Base-by-base conservation (phyloP, 495 filamentous ascomycete genomes). In the Penicillium daleae region DNA sequence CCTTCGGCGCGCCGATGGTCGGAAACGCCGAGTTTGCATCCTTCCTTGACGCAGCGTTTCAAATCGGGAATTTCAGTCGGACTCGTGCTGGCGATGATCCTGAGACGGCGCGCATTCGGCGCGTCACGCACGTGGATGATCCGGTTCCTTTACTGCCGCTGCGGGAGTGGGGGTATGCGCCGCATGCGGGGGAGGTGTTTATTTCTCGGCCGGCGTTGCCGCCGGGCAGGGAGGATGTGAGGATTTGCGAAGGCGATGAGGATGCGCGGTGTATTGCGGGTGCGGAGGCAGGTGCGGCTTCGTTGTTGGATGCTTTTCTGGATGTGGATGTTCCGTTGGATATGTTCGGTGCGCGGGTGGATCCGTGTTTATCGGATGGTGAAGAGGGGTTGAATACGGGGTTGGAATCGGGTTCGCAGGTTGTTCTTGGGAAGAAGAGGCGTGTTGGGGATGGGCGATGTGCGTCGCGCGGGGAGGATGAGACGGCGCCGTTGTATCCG, bases 71-170 rank as follows among this genome's bases (percentile, higher is more conserved):
- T 29, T 13, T 68, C 31, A 60, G 68, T 42, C 42, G 49, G 15
- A n/a, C 15, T 1, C n/a, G n/a, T n/a, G n/a, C n/a, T n/a, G n/a
- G n/a, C n/a, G 21, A 22, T 15, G 44, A 59, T 22, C 29, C 29
- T 7, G 56, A 75, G n/a, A 65, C 70, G 8, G 66, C 70, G 19
- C 76, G 70, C 31, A 97, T 91, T 71, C 86, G 91, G 53, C 84
- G 94, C 1, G 85, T 98, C 8, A 98, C 95, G 22, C 95, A 98
- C 66, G 70, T 85, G 19, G 81, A 90, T 65, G 95, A 99, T 71
- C 95, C 95, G 1, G 89, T 99, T 4, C 95, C 96, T 37, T 80
- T 97, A 13, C 83, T 99, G 0, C 95, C 95, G 7, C 78, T 96
- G 3, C 77, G 76, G 2, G 89, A 96, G 76, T 97, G 92, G 92